Conservation (phyloP, 495 filamentous ascomycete genomes). For the Neurospora hispaniola region DNA sequence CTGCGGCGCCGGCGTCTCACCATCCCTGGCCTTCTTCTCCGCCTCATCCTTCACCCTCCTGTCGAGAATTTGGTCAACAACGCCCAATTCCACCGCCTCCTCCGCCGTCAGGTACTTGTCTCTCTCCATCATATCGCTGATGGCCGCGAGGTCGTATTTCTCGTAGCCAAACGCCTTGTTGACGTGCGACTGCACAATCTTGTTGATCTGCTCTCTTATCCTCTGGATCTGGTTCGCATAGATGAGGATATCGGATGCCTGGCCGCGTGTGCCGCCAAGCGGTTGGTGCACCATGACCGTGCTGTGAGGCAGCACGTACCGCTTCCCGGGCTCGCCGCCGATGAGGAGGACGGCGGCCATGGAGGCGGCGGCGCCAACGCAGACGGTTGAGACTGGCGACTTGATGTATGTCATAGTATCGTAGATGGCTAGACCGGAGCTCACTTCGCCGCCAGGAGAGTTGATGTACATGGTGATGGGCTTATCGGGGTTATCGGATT, state of each 20-base stretch:
- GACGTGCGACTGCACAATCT: conserved; percentile 79
- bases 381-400: conserved; percentile 85
- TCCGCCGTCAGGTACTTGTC: conserved; percentile 87
- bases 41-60: conserved; percentile 29
- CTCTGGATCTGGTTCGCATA: conserved; percentile 95
- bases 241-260: conserved; percentile 87
- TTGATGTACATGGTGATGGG: conserved; percentile 97
- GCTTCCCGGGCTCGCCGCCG: conserved; percentile 74
- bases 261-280: conserved; percentile 79
- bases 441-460: conserved; percentile 91
- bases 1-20: conserved; percentile 11
- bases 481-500: conserved; percentile 89
- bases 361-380: conserved; percentile 84
- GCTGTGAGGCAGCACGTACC: conserved; percentile 82
- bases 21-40: conserved; percentile 10
- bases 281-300: conserved; percentile 97
- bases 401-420: conserved; percentile 98
- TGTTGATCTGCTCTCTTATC: conserved; percentile 73
- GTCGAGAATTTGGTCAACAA: conserved; percentile 79
- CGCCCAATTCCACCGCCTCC: conserved; percentile 80
- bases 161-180: conserved; percentile 56
- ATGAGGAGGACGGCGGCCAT: conserved; percentile 89
- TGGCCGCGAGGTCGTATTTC: conserved; percentile 55
- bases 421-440: conserved; percentile 90
- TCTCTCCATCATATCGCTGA: conserved; percentile 91